Evolutionary conservation across 2,329 filamentous ascomycete genomes (phyloP), one percentile per base, ranked within the genome.

Genomic region (Camillea tinctor): DNA sequence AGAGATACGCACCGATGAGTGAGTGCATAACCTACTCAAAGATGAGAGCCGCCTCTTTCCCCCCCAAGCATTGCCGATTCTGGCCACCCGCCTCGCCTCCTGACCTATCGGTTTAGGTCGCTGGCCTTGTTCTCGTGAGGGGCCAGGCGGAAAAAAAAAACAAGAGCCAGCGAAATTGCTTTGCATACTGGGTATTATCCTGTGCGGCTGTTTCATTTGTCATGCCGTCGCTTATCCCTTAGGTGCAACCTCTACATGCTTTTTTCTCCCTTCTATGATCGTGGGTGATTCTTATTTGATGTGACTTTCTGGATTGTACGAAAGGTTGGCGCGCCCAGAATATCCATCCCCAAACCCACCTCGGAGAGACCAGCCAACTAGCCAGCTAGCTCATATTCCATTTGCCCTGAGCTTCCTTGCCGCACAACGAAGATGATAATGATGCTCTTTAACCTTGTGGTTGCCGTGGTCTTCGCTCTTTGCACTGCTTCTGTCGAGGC

Each of bases 401-500:
- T 44, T 30, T 30, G 3, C 26, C 11, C 36, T 44, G 17, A 44
- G 13, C 26, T 30, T 13, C 15, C 13, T n/a, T n/a, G 17, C 11
- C 7, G 26, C 26, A 11, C 26, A 30, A 30, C 13, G 26, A 30
- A 9, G 13, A 30, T 30, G 3, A n/a, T 44, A 11, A 69, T 69
- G 68, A 69, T 62, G 59, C 26, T 60, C n/a, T 44, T 62, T 56
- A 56, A 52, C 6, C 15, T 63, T 40, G 22, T 67, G 24, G 48
- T 58, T 11, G 24, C 61, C 51, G 19, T 67, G 55, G 50, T 60
- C n/a, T 57, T 52, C 50, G 62, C 63, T 56, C 60, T 62, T 52
- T 50, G 58, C 49, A 48, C 62, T 52, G 55, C 50, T 13, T 57
- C 61, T 22, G 56, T 50, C 30, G 52, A 50, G 49, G 61, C 60